Base-by-base conservation (phyloP, 495 filamentous ascomycete species). In the Durotheca rogersii region DNA sequence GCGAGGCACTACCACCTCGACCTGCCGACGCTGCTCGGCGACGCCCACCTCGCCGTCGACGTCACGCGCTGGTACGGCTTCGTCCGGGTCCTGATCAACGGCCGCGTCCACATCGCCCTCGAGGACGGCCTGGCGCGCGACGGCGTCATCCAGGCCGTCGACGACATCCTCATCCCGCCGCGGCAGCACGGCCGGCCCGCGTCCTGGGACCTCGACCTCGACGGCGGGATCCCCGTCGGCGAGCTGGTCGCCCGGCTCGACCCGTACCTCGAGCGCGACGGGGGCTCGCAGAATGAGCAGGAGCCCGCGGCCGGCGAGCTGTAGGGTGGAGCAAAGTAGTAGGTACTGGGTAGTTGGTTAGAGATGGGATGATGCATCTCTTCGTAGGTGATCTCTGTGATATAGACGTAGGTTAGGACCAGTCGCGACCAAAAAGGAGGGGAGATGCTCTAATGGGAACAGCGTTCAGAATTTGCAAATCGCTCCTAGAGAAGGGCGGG, bases 71-170 rank as follows among this genome's bases (percentile, higher is more conserved):
- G 74, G 56, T 80, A 74, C 20, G 74, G 81, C 14, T 81, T 81
- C 42, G 76, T 86, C 39, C 72, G 49, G 7, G 85, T 95, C 27
- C 78, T 77, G 68, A 73, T 93, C 50, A 92, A 94, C 66, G 87
- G 81, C 12, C 82, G 79, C 42, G 67, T 69, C 4, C 64, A 53
- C 5, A 82, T 92, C 2, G 67, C 70, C 2, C 65, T 86, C 14
- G 67, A 80, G 61, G 88, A 95, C 67, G 84, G 77, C 6, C 58
- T 89, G 33, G 84, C 82, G 1, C 71, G 64, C 20, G 85, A 94
- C 68, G 90, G 90, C 27, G 85, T 88, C 21, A 71, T 92, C 21
- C 90, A 95, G 52, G 81, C 89, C 31, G 68, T 91, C 6, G 70
- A 73, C 33, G 72, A 72, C 36, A 82, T 95, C 1, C 64, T 95